phyloP scores from a whole-genome alignment of 2,329 filamentous ascomycete species.

The Colletotrichum abscissum region DNA sequence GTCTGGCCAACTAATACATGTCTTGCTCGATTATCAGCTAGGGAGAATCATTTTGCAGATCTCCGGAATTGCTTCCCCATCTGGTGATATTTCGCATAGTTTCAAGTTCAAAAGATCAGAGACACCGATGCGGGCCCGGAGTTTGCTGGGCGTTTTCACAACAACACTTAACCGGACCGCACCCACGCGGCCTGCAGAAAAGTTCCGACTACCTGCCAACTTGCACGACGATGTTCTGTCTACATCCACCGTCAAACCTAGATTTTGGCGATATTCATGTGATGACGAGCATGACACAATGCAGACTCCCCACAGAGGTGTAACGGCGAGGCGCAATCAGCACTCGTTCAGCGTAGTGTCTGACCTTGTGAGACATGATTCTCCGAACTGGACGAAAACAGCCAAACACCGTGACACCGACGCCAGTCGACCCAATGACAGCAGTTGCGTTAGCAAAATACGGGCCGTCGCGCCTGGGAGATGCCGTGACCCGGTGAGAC shows the following conservation, averaged over 20 bases:
- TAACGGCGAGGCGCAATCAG: not conserved
- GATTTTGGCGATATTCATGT: not conserved
- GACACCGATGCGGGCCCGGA: not conserved
- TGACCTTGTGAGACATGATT: constrained; percentile 21
- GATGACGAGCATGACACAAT: too few species aligned
- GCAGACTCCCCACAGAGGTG: not conserved
- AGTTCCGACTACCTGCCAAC: too few species aligned
- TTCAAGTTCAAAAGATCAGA: not conserved
- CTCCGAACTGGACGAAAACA: constrained; percentile 7
- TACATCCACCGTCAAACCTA: not conserved
- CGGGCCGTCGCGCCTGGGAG: constrained; percentile 29
- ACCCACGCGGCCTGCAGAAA: not conserved
- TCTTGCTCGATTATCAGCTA: constrained; percentile 17
- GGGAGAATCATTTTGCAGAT: not conserved
- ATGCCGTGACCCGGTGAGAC: constrained; percentile 23
- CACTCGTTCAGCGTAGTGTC: not conserved
- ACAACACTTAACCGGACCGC: not conserved
- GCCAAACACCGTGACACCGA: not conserved
- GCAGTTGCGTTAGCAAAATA: constrained; percentile 8
- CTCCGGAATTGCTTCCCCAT: not conserved
- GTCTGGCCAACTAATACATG: constrained; percentile 16
- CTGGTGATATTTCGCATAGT: not conserved
- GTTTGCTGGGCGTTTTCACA: not conserved
- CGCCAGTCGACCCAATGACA: constrained; percentile 4
- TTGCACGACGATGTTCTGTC: not conserved